A percentile compares a stretch with the other conserved stretches of the same genome.
phyloP scores from a whole-genome alignment of 352 stramenopile genomes.

The Lagenidium sp. region DNA sequence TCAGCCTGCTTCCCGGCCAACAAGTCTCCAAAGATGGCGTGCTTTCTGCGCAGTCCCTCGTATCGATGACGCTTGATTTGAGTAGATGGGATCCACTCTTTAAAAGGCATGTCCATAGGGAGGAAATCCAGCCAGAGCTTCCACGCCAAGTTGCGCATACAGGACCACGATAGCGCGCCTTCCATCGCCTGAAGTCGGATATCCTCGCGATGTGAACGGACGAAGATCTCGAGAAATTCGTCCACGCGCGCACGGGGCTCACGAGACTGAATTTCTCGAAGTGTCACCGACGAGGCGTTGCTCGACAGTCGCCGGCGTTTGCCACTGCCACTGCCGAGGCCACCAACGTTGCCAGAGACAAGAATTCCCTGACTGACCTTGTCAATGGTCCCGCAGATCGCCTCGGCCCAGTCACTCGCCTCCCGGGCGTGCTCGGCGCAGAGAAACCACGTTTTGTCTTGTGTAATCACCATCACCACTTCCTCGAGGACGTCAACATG shows the following conservation, averaged over 20 bases:
- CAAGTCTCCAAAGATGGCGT: constrained; percentile 24
- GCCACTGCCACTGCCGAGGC: constrained; percentile 2
- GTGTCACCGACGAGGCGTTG: constrained; percentile 25
- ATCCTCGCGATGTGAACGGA: constrained; percentile 38
- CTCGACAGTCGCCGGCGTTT: constrained; percentile 30
- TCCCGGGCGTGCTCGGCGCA: constrained; percentile 48
- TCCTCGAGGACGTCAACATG: constrained; percentile 70
- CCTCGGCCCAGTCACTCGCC: constrained; percentile 51
- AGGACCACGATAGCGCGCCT: constrained; percentile 59
- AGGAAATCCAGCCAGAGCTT: constrained; percentile 63
- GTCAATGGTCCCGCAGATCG: constrained; percentile 52
- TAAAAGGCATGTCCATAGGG: constrained; percentile 32
- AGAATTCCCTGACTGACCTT: constrained; percentile 16
- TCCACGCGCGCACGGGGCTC: constrained; percentile 36
- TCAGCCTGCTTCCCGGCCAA: constrained; percentile 18
- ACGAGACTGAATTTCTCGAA: constrained; percentile 57
- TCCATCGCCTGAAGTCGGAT: constrained; percentile 43
- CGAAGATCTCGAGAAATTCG: constrained; percentile 69
- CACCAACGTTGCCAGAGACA: constrained; percentile 9
- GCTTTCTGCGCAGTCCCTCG: constrained; percentile 15
- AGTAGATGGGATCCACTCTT: constrained; percentile 25
- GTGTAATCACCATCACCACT: constrained; percentile 67
- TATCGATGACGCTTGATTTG: constrained; percentile 37
- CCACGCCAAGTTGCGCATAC: constrained; percentile 61
- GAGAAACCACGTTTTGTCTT: constrained; percentile 76